Percentiles rank a stretch among this genome's conserved stretches.
phyloP scores from a whole-genome alignment of 768 basidiomycete genomes.

The Pleurotus eryngii region DNA sequence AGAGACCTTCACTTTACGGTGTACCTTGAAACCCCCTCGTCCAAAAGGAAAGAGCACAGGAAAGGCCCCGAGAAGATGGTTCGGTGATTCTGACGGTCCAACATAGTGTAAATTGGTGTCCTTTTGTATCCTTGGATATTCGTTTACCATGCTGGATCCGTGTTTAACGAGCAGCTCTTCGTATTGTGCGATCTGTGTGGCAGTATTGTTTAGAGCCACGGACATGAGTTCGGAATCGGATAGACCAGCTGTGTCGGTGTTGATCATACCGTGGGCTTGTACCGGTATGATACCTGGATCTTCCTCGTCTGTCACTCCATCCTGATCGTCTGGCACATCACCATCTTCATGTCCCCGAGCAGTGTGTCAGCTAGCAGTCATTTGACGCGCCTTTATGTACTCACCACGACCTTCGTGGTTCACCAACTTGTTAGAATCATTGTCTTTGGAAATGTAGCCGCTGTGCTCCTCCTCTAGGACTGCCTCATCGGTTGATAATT shows the following conservation, averaged over 20 bases:
- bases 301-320: too few species aligned
- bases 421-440: too few species aligned
- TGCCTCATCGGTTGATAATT: constrained; percentile 1
- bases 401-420: too few species aligned
- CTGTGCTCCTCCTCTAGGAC: constrained; percentile 6
- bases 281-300: constrained; percentile 21
- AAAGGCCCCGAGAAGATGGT: constrained; percentile 28
- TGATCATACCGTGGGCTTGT: constrained; percentile 18
- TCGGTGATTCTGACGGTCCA: constrained; percentile 20
- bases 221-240: constrained; percentile 15
- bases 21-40: constrained; percentile 27
- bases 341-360: too few species aligned
- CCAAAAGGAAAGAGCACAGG: constrained; percentile 34
- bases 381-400: too few species aligned
- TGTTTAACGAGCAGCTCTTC: constrained; percentile 9
- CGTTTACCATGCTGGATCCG: constrained; percentile 25
- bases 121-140: constrained; percentile 18
- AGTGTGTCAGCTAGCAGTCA: too few species aligned
- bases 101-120: constrained; percentile 11
- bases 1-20: constrained; percentile 11
- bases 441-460: constrained; percentile 6
- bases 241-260: constrained; percentile 23
- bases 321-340: too few species aligned
- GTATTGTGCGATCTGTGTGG: background rate
- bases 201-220: constrained; percentile 22